Percentiles rank a stretch among this genome's conserved stretches.
Evolutionary conservation across 1,139 yeast genomes (phyloP).

Genomic region (Yamadazyma mexicana): DNA sequence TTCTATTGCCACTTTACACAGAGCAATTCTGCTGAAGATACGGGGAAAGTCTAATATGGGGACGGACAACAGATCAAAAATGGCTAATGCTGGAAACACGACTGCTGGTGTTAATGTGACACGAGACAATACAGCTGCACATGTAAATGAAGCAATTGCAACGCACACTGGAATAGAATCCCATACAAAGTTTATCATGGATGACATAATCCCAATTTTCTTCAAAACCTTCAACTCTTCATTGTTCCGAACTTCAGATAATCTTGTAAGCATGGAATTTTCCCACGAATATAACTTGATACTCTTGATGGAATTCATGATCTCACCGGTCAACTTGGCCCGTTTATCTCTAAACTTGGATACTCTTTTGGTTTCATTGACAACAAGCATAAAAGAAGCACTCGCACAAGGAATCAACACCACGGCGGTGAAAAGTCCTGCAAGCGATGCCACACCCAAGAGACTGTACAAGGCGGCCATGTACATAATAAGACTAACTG

Average conservation of each 20-base stretch:
- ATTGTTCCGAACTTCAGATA: constrained; percentile 35
- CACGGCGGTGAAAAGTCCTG: constrained; percentile 34
- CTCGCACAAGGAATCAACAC: constrained; percentile 36
- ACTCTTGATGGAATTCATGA: constrained; percentile 39
- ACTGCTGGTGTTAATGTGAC: constrained; percentile 35
- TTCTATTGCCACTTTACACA: constrained; percentile 31
- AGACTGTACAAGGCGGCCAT: constrained; percentile 28
- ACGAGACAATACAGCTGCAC: constrained; percentile 25
- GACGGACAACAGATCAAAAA: constrained; percentile 35
- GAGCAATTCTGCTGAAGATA: constrained; percentile 28
- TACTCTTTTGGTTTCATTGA: constrained; percentile 22
- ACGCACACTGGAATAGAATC: constrained; percentile 37
- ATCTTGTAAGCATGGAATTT: constrained; percentile 35
- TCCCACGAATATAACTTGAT: constrained; percentile 45
- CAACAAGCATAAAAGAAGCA: constrained; percentile 28
- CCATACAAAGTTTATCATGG: constrained; percentile 37
- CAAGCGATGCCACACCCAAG: constrained; percentile 35
- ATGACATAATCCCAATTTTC: constrained; percentile 31
- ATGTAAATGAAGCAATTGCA: constrained; percentile 31
- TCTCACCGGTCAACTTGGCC: constrained; percentile 39
- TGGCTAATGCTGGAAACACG: constrained; percentile 40
- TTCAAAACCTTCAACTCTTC: constrained; percentile 31
- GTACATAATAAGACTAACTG: constrained; percentile 30
- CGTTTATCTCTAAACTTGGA: constrained; percentile 38
- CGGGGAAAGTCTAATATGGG: constrained; percentile 37